phyloP scores from a whole-genome alignment of 2,329 filamentous ascomycete genomes.

The Fusarium sp. region DNA sequence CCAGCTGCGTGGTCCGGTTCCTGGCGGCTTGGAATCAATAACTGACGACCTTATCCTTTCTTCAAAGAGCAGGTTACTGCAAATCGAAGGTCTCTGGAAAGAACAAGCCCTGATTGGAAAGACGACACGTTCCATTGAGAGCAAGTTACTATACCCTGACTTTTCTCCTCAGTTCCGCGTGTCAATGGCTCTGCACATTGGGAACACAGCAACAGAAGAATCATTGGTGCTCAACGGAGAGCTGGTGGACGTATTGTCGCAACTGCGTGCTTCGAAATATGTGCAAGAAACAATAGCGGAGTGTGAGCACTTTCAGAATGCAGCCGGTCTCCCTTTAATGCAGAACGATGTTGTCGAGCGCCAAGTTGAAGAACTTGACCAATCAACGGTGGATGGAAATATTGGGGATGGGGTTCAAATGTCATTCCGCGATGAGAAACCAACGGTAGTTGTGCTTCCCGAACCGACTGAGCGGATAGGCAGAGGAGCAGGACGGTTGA shows the following conservation, averaged over 20 bases:
- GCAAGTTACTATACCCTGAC: slow-evolving; percentile 53
- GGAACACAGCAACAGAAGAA: slow-evolving; percentile 36
- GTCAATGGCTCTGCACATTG: slow-evolving; percentile 51
- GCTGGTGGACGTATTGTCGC: slow-evolving; percentile 25
- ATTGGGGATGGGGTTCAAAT: neutral
- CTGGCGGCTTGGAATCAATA: neutral
- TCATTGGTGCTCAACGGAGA: slow-evolving; percentile 46
- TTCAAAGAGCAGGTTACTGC: slow-evolving; percentile 50
- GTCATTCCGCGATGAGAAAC: slow-evolving; percentile 11
- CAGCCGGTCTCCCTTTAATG: neutral
- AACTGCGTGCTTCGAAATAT: slow-evolving; percentile 11
- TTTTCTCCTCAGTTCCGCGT: slow-evolving; percentile 49
- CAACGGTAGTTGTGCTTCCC: slow-evolving; percentile 1
- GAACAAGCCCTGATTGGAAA: slow-evolving; percentile 51
- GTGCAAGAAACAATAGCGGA: slow-evolving; percentile 17
- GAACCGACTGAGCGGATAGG: slow-evolving; percentile 23
- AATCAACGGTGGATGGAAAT: slow-evolving; percentile 1
- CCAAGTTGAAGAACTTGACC: neutral
- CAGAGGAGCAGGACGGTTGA: slow-evolving; percentile 16
- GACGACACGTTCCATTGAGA: slow-evolving; percentile 53
- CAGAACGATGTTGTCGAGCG: neutral
- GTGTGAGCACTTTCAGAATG: slow-evolving; percentile 30
- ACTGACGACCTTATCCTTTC: slow-evolving; percentile 7
- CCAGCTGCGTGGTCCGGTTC: neutral
- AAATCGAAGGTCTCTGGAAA: slow-evolving; percentile 54